phyloP scores from a whole-genome alignment of 768 basidiomycete genomes.

The Boletus eberwhitei region DNA sequence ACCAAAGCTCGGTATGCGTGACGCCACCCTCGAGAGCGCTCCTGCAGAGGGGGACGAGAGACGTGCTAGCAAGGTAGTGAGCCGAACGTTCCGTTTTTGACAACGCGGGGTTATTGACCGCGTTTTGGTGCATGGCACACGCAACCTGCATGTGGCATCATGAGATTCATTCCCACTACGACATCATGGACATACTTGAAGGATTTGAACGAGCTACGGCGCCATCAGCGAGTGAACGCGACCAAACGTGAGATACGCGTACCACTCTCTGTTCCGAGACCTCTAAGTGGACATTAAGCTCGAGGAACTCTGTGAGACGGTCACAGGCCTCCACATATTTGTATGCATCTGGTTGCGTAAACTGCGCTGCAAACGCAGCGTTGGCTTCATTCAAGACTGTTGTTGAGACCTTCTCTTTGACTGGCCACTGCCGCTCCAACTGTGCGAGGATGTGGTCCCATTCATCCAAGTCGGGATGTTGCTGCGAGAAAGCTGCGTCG shows the following conservation, averaged over 20 bases:
- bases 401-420: neutral
- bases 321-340: slow-evolving; percentile 10
- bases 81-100: neutral
- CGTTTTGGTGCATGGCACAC: slow-evolving; percentile 24
- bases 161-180: neutral
- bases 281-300: neutral
- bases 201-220: slow-evolving; percentile 13
- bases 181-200: slow-evolving; percentile 16
- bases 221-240: neutral
- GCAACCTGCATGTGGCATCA: slow-evolving; percentile 13
- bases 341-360: slow-evolving; percentile 9
- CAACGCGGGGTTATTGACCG: slow-evolving; percentile 13
- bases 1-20: neutral
- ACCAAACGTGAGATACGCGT: neutral
- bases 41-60: slow-evolving; percentile 9
- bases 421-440: neutral
- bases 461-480: neutral
- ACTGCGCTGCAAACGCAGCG: slow-evolving; percentile 15
- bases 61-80: slow-evolving; percentile 6
- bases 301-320: slow-evolving; percentile 10
- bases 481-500: neutral
- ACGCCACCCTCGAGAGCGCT: neutral
- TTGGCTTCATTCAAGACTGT: slow-evolving; percentile 12
- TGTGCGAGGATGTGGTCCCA: slow-evolving; percentile 1
- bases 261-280: slow-evolving; percentile 14